A percentile compares a stretch with the other conserved stretches of the same genome.
Conservation (phyloP, 2,329 filamentous ascomycete species). For the Epichloe uncinata region DNA sequence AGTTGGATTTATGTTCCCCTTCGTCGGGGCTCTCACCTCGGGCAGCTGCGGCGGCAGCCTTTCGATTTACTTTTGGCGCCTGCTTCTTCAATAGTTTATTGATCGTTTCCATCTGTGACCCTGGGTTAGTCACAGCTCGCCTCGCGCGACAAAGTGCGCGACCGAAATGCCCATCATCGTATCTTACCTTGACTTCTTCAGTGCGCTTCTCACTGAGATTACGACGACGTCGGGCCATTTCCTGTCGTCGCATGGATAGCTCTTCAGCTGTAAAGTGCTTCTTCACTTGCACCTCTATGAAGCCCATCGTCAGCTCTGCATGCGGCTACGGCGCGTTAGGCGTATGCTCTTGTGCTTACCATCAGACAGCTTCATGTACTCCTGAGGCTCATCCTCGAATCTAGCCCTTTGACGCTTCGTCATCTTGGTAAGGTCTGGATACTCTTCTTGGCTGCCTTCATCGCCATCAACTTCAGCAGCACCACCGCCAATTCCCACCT, state of each 20-base stretch:
- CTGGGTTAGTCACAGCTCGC: neutral
- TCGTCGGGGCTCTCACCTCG: conserved; percentile 37
- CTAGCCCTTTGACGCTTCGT: conserved; percentile 47
- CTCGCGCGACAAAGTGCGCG: neutral
- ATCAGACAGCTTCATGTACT: conserved; percentile 48
- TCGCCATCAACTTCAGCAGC: conserved; percentile 28
- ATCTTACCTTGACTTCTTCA: conserved; percentile 48
- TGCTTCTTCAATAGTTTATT: conserved; percentile 82
- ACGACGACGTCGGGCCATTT: conserved; percentile 47
- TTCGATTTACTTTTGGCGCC: conserved; percentile 57
- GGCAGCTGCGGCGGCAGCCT: conserved; percentile 27
- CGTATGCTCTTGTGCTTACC: conserved; percentile 24
- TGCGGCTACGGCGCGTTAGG: neutral
- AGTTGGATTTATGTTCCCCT: conserved; percentile 36
- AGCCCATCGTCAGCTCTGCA: neutral
- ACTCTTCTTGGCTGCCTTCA: conserved; percentile 33
- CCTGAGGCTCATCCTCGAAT: conserved; percentile 41
- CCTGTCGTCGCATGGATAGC: conserved; percentile 46
- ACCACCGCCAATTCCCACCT: conserved; percentile 24
- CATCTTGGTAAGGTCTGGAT: conserved; percentile 45
- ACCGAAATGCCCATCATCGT: conserved; percentile 9
- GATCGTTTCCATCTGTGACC: conserved; percentile 67
- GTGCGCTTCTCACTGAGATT: conserved; percentile 53
- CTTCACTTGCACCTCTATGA: conserved; percentile 48
- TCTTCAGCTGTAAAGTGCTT: conserved; percentile 49